Conservation (phyloP, 164 flowering plant genomes). For the Umbellularia californica region DNA sequence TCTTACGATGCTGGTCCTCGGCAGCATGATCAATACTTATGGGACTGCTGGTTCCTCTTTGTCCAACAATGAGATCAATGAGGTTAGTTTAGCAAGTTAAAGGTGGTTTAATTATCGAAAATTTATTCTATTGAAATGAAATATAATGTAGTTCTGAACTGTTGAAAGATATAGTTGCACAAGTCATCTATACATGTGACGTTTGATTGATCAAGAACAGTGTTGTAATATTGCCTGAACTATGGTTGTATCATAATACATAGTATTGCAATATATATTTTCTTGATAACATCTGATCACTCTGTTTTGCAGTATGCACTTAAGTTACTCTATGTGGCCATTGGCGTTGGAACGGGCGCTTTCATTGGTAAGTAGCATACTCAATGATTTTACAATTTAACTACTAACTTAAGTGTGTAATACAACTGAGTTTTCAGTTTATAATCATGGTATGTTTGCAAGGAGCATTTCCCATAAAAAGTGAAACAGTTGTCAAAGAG, state of each 20-base stretch:
- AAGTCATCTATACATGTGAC: background rate
- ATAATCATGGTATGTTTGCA: no score
- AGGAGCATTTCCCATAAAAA: no score
- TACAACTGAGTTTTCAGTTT: no score
- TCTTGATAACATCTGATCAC: background rate
- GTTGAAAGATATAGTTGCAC: background rate
- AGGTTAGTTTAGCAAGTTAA: background rate
- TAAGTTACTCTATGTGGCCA: slow-evolving; percentile 6
- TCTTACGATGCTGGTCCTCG: slow-evolving; percentile 1
- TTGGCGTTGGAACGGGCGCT: slow-evolving; percentile 2
- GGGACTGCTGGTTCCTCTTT: background rate
- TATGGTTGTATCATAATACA: background rate
- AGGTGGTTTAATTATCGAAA: background rate
- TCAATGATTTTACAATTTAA: no score
- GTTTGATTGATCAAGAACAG: background rate
- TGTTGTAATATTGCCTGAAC: background rate
- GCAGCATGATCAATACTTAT: background rate
- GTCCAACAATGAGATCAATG: background rate
- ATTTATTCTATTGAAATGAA: no score
- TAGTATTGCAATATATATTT: no score
- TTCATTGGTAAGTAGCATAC: slow-evolving; percentile 1
- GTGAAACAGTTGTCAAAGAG: no score
- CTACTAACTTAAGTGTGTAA: no score
- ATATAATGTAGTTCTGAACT: no score
- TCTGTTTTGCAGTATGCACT: slow-evolving; percentile 4